Evolutionary conservation across 1,139 yeast genomes (phyloP).

Genomic region (Zygosaccharomyces sapae): DNA sequence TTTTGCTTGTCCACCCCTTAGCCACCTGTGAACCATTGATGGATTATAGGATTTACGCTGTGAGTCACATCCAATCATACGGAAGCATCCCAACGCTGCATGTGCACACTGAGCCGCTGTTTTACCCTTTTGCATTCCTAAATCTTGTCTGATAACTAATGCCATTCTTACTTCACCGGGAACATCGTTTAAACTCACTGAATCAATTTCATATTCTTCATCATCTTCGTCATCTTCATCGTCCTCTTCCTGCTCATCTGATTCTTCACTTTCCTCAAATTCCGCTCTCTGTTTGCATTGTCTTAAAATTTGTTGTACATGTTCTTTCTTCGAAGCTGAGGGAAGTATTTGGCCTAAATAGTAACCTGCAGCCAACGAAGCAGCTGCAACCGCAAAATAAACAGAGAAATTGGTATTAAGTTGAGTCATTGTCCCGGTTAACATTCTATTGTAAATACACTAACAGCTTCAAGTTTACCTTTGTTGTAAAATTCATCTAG

Average conservation of each 20-base stretch:
- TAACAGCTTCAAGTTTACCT: neutral
- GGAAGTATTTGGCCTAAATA: constrained; percentile 25
- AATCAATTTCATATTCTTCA: constrained; percentile 54
- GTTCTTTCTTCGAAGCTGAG: constrained; percentile 15
- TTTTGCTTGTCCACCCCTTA: constrained; percentile 85
- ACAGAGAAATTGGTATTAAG: constrained; percentile 14
- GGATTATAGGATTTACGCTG: constrained; percentile 53
- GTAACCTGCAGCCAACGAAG: constrained; percentile 31
- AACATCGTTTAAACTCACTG: constrained; percentile 52
- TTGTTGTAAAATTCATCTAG: too few species aligned
- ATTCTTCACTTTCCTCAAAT: constrained; percentile 17
- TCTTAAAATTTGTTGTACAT: constrained; percentile 19
- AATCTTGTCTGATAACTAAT: constrained; percentile 78
- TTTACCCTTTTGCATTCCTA: constrained; percentile 92
- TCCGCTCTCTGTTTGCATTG: constrained; percentile 20
- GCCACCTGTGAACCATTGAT: constrained; percentile 71
- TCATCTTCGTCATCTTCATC: constrained; percentile 43
- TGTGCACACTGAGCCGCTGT: constrained; percentile 97
- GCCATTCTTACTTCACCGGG: constrained; percentile 88
- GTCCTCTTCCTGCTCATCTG: constrained; percentile 31
- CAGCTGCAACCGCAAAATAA: constrained; percentile 24
- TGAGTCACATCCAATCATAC: constrained; percentile 55
- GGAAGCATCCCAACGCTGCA: constrained; percentile 90
- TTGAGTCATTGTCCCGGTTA: constrained; percentile 9
- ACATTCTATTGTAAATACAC: neutral